Base-by-base conservation (phyloP, 805 yeast genomes). In the Barnettozyma populi region DNA sequence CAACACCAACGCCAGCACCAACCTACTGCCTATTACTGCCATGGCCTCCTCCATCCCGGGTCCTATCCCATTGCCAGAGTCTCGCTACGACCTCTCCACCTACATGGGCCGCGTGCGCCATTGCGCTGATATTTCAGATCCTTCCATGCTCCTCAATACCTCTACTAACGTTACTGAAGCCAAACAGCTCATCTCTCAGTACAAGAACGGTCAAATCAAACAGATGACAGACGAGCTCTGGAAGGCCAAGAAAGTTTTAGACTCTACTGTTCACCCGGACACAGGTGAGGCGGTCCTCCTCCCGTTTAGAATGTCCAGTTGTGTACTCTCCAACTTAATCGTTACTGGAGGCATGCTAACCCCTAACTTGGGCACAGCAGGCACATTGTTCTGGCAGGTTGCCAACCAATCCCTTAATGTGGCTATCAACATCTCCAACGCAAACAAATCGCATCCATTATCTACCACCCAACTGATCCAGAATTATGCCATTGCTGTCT, bases 301-400 rank as follows among this genome's bases (percentile, higher is more conserved):
- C 46, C 99, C 99, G 3, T 94, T 94, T 69, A 79, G 99, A 68
- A 94, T 94, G 99, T 89, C 97, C 21, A 84, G 92, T 29, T 89
- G 94, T 70, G 99, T 94, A 16, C 71, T 94, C 46, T 88, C 96
- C 10, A 94, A 94, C 66, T 70, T 94, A 67, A 92, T 92, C 20
- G 98, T 94, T 43, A 92, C 98, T 6, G 92, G 86, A 4, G 99
- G 99, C 55, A 94, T 94, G 99, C 76, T 94, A 55, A 92, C 97
- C 1, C 99, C 99, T 7, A 86, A 86, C 47, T 67, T 94, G 62
- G 95, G 96, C 9, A 81, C 90, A 9, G 80, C 77, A 0, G 99
- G 99, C 35, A 92, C 98, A 0, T 64, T 90, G 20, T 92, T 94
- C 68, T 94, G 99, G 99, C 99, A 94, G 70, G 80, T 94, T 64